phyloP scores from a whole-genome alignment of 2,329 filamentous ascomycete species.

The Trichoderma citrinoviride region DNA sequence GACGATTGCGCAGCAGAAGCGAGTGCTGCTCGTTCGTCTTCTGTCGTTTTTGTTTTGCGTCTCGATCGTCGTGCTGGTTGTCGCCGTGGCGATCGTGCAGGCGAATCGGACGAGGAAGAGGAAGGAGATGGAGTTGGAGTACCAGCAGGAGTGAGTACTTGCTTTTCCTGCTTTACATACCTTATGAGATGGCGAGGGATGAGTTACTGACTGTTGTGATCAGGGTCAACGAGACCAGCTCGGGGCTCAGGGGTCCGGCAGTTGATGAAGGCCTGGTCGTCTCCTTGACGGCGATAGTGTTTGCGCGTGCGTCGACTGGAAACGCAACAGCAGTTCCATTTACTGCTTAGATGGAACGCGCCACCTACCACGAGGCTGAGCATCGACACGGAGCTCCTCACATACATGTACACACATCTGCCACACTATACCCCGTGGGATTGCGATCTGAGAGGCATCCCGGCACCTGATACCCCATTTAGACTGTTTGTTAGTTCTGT shows the following conservation, averaged over 20 bases:
- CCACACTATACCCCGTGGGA: no score
- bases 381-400: no score
- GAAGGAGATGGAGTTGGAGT: neutral
- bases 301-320: neutral
- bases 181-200: no score
- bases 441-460: no score
- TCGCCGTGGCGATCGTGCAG: constrained; percentile 28
- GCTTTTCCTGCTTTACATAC: no score
- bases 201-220: no score
- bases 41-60: constrained; percentile 28
- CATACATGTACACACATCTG: no score
- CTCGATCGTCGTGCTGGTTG: constrained; percentile 28
- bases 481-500: no score
- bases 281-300: neutral
- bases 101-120: constrained; percentile 18
- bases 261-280: neutral
- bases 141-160: neutral
- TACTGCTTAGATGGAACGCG: neutral
- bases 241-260: no score
- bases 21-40: constrained; percentile 26
- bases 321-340: neutral
- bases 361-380: no score
- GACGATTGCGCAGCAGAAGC: constrained; percentile 22
- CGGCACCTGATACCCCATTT: no score
- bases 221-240: no score